Conservation (phyloP, 2,329 filamentous ascomycete genomes). For the Plenodomus lindquistii region DNA sequence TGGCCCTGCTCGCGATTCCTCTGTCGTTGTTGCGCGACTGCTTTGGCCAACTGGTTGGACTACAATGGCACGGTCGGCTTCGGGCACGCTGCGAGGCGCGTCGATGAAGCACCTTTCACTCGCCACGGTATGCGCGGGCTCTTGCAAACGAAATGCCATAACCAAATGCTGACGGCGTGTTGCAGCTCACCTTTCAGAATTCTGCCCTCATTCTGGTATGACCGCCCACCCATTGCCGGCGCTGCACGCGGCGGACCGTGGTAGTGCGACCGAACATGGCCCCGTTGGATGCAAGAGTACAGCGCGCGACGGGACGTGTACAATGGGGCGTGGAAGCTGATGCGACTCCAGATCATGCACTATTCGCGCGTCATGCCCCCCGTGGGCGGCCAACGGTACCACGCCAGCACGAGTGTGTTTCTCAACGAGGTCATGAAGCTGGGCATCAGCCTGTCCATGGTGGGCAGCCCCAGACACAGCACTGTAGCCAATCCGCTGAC, state of each 20-base stretch:
- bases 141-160: not conserved
- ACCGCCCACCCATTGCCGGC: slow-evolving; percentile 23
- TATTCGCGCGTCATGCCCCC: slow-evolving; percentile 94
- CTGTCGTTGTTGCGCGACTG: too few species aligned
- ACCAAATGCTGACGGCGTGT: slow-evolving; percentile 21
- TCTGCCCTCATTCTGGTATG: slow-evolving; percentile 73
- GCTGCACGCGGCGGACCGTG: slow-evolving; percentile 5
- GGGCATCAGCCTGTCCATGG: slow-evolving; percentile 78
- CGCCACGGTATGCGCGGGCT: slow-evolving; percentile 61
- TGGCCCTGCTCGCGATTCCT: too few species aligned
- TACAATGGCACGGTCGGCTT: slow-evolving; percentile 1
- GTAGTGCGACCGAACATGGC: slow-evolving; percentile 1
- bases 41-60: too few species aligned
- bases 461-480: not conserved
- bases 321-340: slow-evolving; percentile 5
- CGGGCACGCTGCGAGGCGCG: slow-evolving; percentile 52
- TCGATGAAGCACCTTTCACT: slow-evolving; percentile 72
- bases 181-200: slow-evolving; percentile 77
- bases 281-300: not conserved
- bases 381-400: slow-evolving; percentile 81
- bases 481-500: slow-evolving; percentile 4
- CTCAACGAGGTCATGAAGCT: slow-evolving; percentile 92
- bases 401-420: slow-evolving; percentile 91
- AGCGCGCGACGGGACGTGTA: not conserved
- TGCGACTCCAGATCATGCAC: slow-evolving; percentile 72